These are phyloP conservation scores for Candida piceae DNA, from an alignment of 805 yeast species.

Conservation along the genomic window DNA sequence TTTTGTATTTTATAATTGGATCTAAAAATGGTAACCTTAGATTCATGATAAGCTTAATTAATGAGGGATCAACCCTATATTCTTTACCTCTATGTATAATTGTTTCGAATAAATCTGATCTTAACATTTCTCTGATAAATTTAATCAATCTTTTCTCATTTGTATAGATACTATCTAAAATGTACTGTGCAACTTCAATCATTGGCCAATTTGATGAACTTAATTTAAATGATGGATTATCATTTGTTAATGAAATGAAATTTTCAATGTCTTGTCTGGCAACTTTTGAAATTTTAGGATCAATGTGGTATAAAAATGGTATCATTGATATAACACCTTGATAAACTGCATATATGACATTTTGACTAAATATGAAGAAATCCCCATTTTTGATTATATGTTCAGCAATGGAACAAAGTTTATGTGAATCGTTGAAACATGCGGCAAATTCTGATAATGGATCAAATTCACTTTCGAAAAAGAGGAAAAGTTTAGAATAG, in stretches of 20 bases:
- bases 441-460: neutral
- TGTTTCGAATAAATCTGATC: constrained; percentile 1
- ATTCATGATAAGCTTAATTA: neutral
- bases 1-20: neutral
- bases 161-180: constrained; percentile 3
- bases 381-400: neutral
- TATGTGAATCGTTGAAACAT: neutral
- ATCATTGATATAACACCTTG: constrained; percentile 1
- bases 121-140: neutral
- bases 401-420: neutral
- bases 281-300: neutral
- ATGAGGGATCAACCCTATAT: constrained; percentile 1
- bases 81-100: neutral
- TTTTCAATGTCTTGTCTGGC: constrained; percentile 1
- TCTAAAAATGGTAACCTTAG: constrained; percentile 1
- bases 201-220: neutral
- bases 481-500: neutral
- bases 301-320: constrained; percentile 3
- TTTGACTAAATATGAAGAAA: constrained; percentile 1
- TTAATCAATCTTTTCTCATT: constrained; percentile 1
- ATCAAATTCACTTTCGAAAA: neutral
- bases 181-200: constrained; percentile 1
- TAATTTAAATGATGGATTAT: neutral
- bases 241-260: neutral
- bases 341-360: constrained; percentile 1